Base-by-base conservation (phyloP, 345 rosid species). In the Ricinus communis region DNA sequence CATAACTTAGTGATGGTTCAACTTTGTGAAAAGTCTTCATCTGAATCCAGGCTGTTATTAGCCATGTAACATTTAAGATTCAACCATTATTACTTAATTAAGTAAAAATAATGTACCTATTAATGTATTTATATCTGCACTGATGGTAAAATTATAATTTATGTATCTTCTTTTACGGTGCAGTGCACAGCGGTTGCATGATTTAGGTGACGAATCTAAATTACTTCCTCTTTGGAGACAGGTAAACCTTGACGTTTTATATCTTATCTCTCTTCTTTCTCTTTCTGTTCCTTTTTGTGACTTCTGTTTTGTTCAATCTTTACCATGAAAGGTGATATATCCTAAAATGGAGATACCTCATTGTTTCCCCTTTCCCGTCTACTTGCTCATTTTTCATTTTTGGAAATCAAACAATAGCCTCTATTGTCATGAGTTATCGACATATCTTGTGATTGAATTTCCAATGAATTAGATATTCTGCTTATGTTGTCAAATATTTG, bases 211-310 rank as follows among this genome's bases (percentile, higher is more conserved):
- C 77, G 99, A 95, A 81, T 89, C 98, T 68, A 95, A 89, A 84
- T 75, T 89, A 64, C 94, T 95, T 80, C 99, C 99, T 77, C 91
- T 92, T 68, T 95, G 99, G 99, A 90, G 99, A 89, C 99, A 95
- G 94, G 99, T 91, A 81, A 77, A 62, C 70, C 57, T 69, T 67
- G 25, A 59, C 49, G 52, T 21, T 56, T 68, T 10, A 70, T 18
- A n/a, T 65, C 10, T 50, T 28, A 15, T 57, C 9, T 10, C 28
- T n/a, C 10, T 57, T 56, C 43, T 25, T 25, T 4, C 24, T 40
- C 28, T 62, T 24, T 53, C 19, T 8, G 21, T n/a, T 56, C 10
- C 38, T 1, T n/a, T 28, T n/a, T 47, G 3, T 25, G 16, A 4
- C 12, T 33, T 12, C 47, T 54, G 9, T 53, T n/a, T n/a, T n/a